Evolutionary conservation across 164 flowering plant species (phyloP).

Genomic region (Chimonanthus praecox): DNA sequence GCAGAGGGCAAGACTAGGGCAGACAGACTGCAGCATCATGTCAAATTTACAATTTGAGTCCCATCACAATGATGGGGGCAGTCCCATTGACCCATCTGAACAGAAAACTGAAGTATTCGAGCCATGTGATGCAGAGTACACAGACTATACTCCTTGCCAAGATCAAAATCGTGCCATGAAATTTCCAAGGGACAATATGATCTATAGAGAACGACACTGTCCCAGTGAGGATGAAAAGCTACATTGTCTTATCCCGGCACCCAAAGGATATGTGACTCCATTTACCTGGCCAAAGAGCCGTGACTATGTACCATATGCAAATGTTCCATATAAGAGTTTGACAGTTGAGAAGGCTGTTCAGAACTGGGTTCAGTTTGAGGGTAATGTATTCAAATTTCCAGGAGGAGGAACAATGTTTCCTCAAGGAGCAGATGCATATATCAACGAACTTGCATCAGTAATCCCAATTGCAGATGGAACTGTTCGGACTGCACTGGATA

Average conservation of each 20-base stretch:
- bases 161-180: slow-evolving; percentile 94
- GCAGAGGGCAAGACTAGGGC: slow-evolving; percentile 23
- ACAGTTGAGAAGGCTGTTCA: slow-evolving; percentile 91
- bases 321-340: slow-evolving; percentile 79
- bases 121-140: slow-evolving; percentile 58
- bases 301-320: slow-evolving; percentile 85
- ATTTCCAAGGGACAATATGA: slow-evolving; percentile 87
- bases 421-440: slow-evolving; percentile 95
- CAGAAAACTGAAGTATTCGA: slow-evolving; percentile 40
- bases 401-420: slow-evolving; percentile 99
- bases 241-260: slow-evolving; percentile 86
- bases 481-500: slow-evolving; percentile 87
- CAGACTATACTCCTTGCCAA: slow-evolving; percentile 93
- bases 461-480: slow-evolving; percentile 84
- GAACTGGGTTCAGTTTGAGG: slow-evolving; percentile 88
- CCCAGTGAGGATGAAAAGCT: slow-evolving; percentile 73
- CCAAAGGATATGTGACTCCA: slow-evolving; percentile 75
- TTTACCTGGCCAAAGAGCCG: slow-evolving; percentile 95
- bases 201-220: slow-evolving; percentile 95
- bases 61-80: slow-evolving; percentile 51
- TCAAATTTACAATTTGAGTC: slow-evolving; percentile 60
- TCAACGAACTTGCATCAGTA: slow-evolving; percentile 84
- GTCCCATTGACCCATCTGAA: slow-evolving; percentile 34
- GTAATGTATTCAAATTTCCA: slow-evolving; percentile 88
- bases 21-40: slow-evolving; percentile 52